These are phyloP conservation scores for Tephrocybe sp. DNA, from an alignment of 768 basidiomycete genomes.

Conservation along the genomic window DNA sequence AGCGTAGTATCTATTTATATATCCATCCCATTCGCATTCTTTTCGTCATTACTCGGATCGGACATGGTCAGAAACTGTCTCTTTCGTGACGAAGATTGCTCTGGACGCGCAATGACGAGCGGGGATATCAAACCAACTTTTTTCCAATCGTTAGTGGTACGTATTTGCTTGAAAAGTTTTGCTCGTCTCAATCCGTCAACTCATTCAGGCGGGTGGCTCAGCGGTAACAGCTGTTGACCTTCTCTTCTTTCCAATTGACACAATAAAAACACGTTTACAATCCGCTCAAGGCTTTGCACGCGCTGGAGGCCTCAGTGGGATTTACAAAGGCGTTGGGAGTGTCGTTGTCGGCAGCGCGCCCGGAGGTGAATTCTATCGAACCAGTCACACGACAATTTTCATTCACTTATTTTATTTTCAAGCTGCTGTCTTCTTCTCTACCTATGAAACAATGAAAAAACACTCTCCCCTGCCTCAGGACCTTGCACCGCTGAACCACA, in stretches of 20 bases:
- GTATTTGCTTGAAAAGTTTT: neutral
- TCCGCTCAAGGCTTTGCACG: slow-evolving; percentile 80
- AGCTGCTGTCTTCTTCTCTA: slow-evolving; percentile 96
- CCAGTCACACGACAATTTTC: neutral
- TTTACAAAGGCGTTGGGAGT: slow-evolving; percentile 94
- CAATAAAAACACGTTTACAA: slow-evolving; percentile 94
- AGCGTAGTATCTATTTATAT: too few relatives aligned
- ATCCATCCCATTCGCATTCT: too few relatives aligned
- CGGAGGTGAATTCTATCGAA: slow-evolving; percentile 61
- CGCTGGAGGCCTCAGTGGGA: slow-evolving; percentile 86
- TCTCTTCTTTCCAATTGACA: slow-evolving; percentile 96
- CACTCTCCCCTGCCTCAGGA: slow-evolving; percentile 60
- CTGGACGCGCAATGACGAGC: slow-evolving; percentile 1
- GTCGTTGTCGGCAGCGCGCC: slow-evolving; percentile 95
- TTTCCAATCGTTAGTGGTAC: slow-evolving; percentile 30
- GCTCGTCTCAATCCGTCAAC: neutral
- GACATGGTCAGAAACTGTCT: too few relatives aligned
- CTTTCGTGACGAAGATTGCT: neutral
- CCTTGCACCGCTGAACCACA: slow-evolving; percentile 59
- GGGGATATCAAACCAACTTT: slow-evolving; percentile 27
- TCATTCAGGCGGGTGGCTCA: slow-evolving; percentile 51
- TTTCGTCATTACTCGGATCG: too few relatives aligned
- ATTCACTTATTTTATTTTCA: neutral
- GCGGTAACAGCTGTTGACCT: slow-evolving; percentile 94
- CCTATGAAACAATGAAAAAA: slow-evolving; percentile 87